A percentile compares a stretch with the other conserved stretches of the same genome.
These are phyloP conservation scores for Hyaloscypha variabilis DNA, from an alignment of 495 filamentous ascomycete genomes.

Conservation along the genomic window DNA sequence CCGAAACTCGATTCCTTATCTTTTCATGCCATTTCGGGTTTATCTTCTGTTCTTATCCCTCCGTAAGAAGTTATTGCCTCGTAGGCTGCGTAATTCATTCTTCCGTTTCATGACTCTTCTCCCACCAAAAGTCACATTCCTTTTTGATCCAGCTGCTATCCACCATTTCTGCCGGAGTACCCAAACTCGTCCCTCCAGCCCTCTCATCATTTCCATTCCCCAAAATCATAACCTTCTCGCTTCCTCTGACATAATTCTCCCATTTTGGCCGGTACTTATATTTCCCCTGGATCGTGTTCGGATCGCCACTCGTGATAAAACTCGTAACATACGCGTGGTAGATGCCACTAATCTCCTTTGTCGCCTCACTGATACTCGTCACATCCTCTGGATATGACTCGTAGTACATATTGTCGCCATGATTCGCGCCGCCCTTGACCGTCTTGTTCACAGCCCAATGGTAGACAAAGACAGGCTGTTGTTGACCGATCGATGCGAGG, in stretches of 20 bases:
- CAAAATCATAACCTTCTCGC: constrained; percentile 49
- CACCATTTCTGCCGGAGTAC: constrained; percentile 20
- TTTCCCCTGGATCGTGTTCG: constrained; percentile 39
- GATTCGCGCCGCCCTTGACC: constrained; percentile 54
- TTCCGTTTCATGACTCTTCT: constrained; percentile 16
- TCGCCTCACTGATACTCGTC: constrained; percentile 42
- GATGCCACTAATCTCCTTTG: constrained; percentile 50
- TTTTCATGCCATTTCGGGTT: too few species aligned
- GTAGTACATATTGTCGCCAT: constrained; percentile 61
- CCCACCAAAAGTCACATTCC: constrained; percentile 26
- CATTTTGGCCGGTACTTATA: constrained; percentile 15
- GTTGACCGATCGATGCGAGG: constrained; percentile 43
- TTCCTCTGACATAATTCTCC: constrained; percentile 10
- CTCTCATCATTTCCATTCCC: constrained; percentile 66
- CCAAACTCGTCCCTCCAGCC: constrained; percentile 37
- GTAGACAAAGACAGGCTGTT: constrained; percentile 54
- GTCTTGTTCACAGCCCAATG: constrained; percentile 57
- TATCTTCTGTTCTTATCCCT: too few species aligned
- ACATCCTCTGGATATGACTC: constrained; percentile 53
- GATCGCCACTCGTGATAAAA: constrained; percentile 56
- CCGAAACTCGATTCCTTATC: too few species aligned
- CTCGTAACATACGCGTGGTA: constrained; percentile 57
- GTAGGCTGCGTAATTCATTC: neutral
- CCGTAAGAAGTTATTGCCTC: too few species aligned
- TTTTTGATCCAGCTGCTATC: constrained; percentile 18